These are phyloP conservation scores for Ogataea paraovalis DNA, from an alignment of 805 yeast species.

Conservation along the genomic window DNA sequence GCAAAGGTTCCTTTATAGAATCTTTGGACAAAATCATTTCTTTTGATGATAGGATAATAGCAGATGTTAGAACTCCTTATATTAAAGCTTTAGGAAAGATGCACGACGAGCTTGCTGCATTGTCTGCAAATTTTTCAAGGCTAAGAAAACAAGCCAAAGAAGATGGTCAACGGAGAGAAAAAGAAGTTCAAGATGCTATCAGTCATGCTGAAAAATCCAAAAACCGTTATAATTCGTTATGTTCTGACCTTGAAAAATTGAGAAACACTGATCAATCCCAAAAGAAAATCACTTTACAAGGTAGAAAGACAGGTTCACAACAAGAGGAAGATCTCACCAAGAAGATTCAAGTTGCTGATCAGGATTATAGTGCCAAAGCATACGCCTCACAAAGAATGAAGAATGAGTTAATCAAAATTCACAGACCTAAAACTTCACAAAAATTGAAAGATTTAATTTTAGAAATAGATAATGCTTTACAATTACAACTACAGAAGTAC, in stretches of 20 bases:
- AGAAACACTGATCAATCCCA: conserved; percentile 75
- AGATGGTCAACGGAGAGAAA: conserved; percentile 75
- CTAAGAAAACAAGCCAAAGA: conserved; percentile 78
- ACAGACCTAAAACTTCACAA: conserved; percentile 73
- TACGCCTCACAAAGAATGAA: conserved; percentile 67
- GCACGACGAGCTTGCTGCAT: conserved; percentile 76
- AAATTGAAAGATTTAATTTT: conserved; percentile 72
- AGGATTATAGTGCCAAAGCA: conserved; percentile 78
- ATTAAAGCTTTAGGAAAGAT: conserved; percentile 77
- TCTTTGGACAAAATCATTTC: conserved; percentile 67
- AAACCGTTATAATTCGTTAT: conserved; percentile 66
- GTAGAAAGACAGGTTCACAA: conserved; percentile 75
- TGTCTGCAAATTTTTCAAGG: conserved; percentile 65
- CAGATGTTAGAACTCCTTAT: conserved; percentile 69
- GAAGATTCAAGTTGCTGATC: conserved; percentile 80
- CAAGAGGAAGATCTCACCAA: conserved; percentile 83
- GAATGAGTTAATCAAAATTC: conserved; percentile 63
- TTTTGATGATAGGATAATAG: conserved; percentile 68
- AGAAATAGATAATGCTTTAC: conserved; percentile 86
- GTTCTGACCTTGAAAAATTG: conserved; percentile 82
- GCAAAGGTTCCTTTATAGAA: conserved; percentile 48
- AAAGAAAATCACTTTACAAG: conserved; percentile 76
- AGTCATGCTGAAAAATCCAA: conserved; percentile 85
- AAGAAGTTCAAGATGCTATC: conserved; percentile 80
- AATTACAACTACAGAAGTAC: conserved; percentile 83